Evolutionary conservation across 176 grass and related monocot species (phyloP), one percentile per base, ranked within the genome.

Genomic region (Alopecurus myosuroides): DNA sequence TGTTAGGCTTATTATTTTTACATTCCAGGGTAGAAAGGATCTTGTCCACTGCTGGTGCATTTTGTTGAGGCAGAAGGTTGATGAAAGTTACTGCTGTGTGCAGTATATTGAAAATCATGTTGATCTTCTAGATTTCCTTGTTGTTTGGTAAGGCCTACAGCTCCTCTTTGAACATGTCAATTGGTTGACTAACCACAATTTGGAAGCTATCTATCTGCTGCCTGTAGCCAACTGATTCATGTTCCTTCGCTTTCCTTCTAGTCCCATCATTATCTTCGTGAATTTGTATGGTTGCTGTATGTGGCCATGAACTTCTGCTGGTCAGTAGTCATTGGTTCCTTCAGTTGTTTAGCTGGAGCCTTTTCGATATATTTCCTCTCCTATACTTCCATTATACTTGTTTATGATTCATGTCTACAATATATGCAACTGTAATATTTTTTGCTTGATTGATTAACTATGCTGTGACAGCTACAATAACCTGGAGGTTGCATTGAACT

Each of bases 401-500:
- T 77, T 83, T 82, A 77, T 62, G 50, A 35, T 60, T 61, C 35
- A 36, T 39, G 50, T 55, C n/a, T 81, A 39, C 39, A 65, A 2
- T 81, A 78, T 85, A 88, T 85, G 14, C 3, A 39, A 70, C 65
- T 78, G 31, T 74, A 76, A 70, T 52, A 33, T 49, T 70, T 56
- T 67, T 72, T 46, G 17, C 17, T 68, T 88, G 12, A 74, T 68
- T 86, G 26, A 68, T 62, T 82, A 61, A 85, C 13, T 84, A 11
- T 88, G 23, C 51, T 88, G 31, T 70, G 70, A 49, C 90, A 99
- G 97, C 88, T 99, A 99, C 78, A 99, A 97, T 76, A 99, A 99
- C 85, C 86, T 95, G 83, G 97, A 99, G 79, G 82, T 99, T 92
- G 93, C 97, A 30, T 94, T 99, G 90, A 99, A 91, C 82, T 99